phyloP scores from a whole-genome alignment of 1,284 basidiomycete species.

The Melanopsichium pennsylvanicum region DNA sequence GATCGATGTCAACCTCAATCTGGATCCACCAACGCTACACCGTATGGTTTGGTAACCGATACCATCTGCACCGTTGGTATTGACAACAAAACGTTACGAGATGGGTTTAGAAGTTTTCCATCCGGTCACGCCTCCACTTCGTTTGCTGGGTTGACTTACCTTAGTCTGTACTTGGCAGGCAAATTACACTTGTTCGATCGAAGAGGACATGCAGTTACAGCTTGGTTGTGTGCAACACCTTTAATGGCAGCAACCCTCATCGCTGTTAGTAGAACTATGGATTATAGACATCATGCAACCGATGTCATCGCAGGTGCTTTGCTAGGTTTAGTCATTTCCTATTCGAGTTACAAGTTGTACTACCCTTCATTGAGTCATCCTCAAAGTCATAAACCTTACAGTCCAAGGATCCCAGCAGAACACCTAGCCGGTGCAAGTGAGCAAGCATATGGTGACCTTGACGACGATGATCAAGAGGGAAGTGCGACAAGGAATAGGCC shows the following conservation, averaged over 20 bases:
- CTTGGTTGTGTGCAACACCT: conserved; percentile 82
- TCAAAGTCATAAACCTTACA: conserved; percentile 51
- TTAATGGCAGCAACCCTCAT: conserved; percentile 82
- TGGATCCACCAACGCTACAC: conserved; percentile 72
- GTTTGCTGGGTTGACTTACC: conserved; percentile 89
- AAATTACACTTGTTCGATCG: conserved; percentile 90
- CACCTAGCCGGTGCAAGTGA: conserved; percentile 7
- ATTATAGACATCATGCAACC: conserved; percentile 68
- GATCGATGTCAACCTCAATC: conserved; percentile 79
- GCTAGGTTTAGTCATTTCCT: conserved; percentile 77
- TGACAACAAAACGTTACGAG: conserved; percentile 22
- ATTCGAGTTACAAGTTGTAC: conserved; percentile 64
- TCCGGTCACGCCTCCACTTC: conserved; percentile 92
- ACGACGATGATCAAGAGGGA: not conserved
- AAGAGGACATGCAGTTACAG: conserved; percentile 81
- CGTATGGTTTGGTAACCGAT: conserved; percentile 77
- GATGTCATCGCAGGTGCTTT: conserved; percentile 81
- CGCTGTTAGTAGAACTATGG: conserved; percentile 72
- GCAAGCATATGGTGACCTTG: not conserved
- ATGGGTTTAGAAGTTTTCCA: conserved; percentile 89
- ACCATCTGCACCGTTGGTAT: conserved; percentile 76
- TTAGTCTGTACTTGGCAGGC: conserved; percentile 77
- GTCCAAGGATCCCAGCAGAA: conserved; percentile 40
- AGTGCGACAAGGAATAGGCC: not conserved
- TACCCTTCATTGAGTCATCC: conserved; percentile 41